Conservation (phyloP, 768 basidiomycete species). For the Suillus alpinus region DNA sequence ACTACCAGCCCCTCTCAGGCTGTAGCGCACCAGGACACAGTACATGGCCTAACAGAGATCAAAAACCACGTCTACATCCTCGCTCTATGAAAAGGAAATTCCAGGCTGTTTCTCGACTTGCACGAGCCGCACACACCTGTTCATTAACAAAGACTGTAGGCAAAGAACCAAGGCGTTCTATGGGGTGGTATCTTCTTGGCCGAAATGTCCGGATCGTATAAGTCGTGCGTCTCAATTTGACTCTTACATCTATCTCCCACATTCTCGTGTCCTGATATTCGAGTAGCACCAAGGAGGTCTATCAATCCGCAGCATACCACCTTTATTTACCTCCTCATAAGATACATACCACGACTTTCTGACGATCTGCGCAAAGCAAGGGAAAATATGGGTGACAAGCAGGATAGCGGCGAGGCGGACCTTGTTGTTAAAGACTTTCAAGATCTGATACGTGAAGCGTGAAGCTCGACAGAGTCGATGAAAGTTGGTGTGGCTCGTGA, state of each 20-base stretch:
- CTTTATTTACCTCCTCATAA: constrained; percentile 42
- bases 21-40: constrained; percentile 58
- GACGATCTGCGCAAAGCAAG: constrained; percentile 37
- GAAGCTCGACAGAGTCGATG: constrained; percentile 4
- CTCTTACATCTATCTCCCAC: no score
- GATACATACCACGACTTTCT: constrained; percentile 43
- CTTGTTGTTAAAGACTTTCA: constrained; percentile 48
- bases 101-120: constrained; percentile 56
- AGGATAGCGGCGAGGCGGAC: constrained; percentile 58
- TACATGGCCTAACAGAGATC: constrained; percentile 45
- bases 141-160: constrained; percentile 32
- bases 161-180: constrained; percentile 57
- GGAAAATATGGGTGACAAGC: constrained; percentile 40
- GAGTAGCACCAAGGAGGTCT: constrained; percentile 43
- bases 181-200: constrained; percentile 64
- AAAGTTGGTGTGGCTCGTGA: background rate
- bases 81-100: constrained; percentile 62
- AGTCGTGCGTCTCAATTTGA: constrained; percentile 46
- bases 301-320: constrained; percentile 47
- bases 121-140: background rate
- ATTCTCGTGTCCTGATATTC: background rate
- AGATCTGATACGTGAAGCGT: constrained; percentile 37
- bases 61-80: constrained; percentile 50
- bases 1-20: background rate
- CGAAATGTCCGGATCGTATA: constrained; percentile 59